Conservation (phyloP, 345 rosid genomes). For the Microcos paniculata region DNA sequence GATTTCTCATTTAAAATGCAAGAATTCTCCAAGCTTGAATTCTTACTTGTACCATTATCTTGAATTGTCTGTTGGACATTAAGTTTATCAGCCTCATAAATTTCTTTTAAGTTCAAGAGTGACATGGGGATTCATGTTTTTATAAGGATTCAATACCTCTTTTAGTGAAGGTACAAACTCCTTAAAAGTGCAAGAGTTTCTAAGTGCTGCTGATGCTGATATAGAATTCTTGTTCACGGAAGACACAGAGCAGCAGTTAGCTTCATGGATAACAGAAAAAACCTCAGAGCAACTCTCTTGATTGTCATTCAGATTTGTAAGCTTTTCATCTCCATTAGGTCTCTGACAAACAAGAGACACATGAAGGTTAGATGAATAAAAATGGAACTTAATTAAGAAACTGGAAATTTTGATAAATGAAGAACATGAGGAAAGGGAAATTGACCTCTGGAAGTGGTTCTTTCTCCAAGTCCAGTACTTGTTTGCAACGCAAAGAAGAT, state of each 20-base stretch:
- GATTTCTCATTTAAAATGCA: constrained; percentile 35
- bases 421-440: constrained; percentile 12
- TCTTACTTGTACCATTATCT: constrained; percentile 48
- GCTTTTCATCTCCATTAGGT: constrained; percentile 40
- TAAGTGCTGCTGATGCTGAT: constrained; percentile 31
- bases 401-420: constrained; percentile 3
- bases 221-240: constrained; percentile 49
- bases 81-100: constrained; percentile 34
- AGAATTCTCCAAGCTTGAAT: constrained; percentile 40
- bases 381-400: constrained; percentile 11
- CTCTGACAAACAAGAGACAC: constrained; percentile 41
- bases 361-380: constrained; percentile 14
- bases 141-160: constrained; percentile 41
- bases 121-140: constrained; percentile 24
- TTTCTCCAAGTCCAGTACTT: constrained; percentile 61
- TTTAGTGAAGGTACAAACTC: constrained; percentile 54
- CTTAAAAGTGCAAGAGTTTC: constrained; percentile 49
- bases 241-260: constrained; percentile 50
- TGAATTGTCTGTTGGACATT: constrained; percentile 43
- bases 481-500: constrained; percentile 49
- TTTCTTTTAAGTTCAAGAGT: constrained; percentile 32
- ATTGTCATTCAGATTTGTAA: constrained; percentile 46
- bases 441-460: constrained; percentile 60
- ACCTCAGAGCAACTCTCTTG: constrained; percentile 72
- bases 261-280: constrained; percentile 44